Percentiles rank a stretch among this genome's conserved stretches.
Conservation (phyloP, 140 eudicot species). For the Anethum foeniculum region DNA sequence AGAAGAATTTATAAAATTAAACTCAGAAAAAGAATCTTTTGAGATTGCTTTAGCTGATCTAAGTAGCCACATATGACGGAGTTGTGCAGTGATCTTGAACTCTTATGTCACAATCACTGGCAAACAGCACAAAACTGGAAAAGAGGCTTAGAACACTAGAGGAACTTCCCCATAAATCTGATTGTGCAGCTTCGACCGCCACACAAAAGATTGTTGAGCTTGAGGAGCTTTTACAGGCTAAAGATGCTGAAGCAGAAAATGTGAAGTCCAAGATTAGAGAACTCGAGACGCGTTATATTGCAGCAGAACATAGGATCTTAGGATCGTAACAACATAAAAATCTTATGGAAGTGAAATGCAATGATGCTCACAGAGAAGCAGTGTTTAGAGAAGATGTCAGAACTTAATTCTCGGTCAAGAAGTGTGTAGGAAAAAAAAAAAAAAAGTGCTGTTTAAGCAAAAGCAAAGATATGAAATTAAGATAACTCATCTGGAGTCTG, state of each 20-base stretch:
- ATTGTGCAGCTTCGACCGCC: no score
- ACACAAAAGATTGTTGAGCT: no score
- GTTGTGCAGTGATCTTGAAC: no score
- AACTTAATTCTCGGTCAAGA: constrained; percentile 25
- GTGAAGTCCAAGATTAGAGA: constrained; percentile 43
- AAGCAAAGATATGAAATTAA: constrained; percentile 40
- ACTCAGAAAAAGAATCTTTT: no score
- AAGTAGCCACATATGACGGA: no score
- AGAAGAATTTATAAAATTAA: no score
- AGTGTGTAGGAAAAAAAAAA: constrained; percentile 65
- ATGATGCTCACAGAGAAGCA: constrained; percentile 38
- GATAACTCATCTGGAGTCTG: constrained; percentile 34
- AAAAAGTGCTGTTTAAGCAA: constrained; percentile 31
- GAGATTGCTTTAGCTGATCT: no score
- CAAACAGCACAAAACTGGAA: no score
- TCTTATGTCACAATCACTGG: no score
- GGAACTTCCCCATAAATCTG: no score
- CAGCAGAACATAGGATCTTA: constrained; percentile 32
- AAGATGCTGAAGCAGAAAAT: constrained; percentile 33
- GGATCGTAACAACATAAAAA: constrained; percentile 33
- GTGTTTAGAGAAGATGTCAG: constrained; percentile 34
- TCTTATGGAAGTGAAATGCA: constrained; percentile 35
- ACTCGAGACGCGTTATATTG: constrained; percentile 23
- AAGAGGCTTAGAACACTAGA: no score
- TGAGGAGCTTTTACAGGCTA: constrained; percentile 25